phyloP scores from a whole-genome alignment of 805 yeast genomes.

The Hemisphaericaspora nanyangensis region DNA sequence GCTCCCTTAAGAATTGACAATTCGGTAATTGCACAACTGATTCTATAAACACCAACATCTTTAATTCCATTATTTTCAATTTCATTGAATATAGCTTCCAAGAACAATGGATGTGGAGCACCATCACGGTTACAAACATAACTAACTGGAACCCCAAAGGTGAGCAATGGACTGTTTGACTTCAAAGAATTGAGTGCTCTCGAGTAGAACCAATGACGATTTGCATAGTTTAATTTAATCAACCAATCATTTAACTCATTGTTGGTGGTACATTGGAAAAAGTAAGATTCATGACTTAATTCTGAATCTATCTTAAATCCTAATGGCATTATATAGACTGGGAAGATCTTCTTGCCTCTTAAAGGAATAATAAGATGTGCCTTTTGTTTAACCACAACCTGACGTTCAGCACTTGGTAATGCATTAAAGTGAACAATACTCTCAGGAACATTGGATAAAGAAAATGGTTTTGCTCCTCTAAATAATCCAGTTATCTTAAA shows the following conservation, averaged over 20 bases:
- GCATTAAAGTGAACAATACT: slow-evolving; percentile 47
- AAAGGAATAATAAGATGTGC: slow-evolving; percentile 48
- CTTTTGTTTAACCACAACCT: slow-evolving; percentile 43
- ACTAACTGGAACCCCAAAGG: slow-evolving; percentile 84
- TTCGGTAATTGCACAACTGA: slow-evolving; percentile 50
- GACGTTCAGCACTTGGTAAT: slow-evolving; percentile 48
- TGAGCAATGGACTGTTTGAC: slow-evolving; percentile 21
- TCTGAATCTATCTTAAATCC: slow-evolving; percentile 48
- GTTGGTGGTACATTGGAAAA: slow-evolving; percentile 64
- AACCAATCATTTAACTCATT: slow-evolving; percentile 76
- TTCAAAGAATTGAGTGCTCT: slow-evolving; percentile 26
- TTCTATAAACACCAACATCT: slow-evolving; percentile 87
- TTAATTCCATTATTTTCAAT: slow-evolving; percentile 85
- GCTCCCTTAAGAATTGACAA: slow-evolving; percentile 39
- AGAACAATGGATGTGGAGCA: slow-evolving; percentile 57
- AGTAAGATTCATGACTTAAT: slow-evolving; percentile 46
- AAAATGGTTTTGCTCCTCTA: slow-evolving; percentile 56
- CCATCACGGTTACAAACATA: slow-evolving; percentile 73
- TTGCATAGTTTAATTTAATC: slow-evolving; percentile 42
- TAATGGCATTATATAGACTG: slow-evolving; percentile 47
- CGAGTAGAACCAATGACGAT: slow-evolving; percentile 54
- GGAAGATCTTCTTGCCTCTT: slow-evolving; percentile 45
- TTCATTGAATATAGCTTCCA: slow-evolving; percentile 62
- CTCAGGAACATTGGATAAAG: slow-evolving; percentile 46
- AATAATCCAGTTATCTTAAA: slow-evolving; percentile 58